A percentile compares a stretch with the other conserved stretches of the same genome.
phyloP scores from a whole-genome alignment of 148 eudicot species.

The Polygonum maritimum region DNA sequence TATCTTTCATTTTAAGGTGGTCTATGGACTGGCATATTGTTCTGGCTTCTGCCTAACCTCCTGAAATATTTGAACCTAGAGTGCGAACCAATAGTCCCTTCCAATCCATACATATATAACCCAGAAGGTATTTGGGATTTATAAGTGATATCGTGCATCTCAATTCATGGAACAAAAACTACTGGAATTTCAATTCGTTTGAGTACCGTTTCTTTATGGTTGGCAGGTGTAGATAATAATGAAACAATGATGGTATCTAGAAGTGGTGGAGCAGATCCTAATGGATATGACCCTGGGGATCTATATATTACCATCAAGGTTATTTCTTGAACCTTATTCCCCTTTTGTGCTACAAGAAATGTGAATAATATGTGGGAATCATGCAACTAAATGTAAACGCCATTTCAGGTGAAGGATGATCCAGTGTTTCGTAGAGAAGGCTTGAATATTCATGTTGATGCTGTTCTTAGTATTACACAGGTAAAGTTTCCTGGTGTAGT shows the following conservation, averaged over 20 bases:
- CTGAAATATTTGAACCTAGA: not conserved
- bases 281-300: constrained; percentile 83
- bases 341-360: not conserved
- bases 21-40: not conserved
- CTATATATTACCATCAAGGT: constrained; percentile 72
- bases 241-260: constrained; percentile 58
- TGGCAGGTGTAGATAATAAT: constrained; percentile 65
- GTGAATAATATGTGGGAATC: not conserved
- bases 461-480: constrained; percentile 73
- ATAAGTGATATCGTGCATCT: not conserved
- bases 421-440: constrained; percentile 94
- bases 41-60: not conserved
- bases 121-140: not conserved
- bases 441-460: constrained; percentile 84
- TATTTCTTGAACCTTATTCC: not conserved
- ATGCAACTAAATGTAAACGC: constrained; percentile 6
- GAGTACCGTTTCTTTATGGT: not conserved
- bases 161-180: not conserved
- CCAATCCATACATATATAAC: not conserved
- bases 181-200: not conserved
- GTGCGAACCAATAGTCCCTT: not conserved
- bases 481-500: constrained; percentile 19
- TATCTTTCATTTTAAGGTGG: not conserved
- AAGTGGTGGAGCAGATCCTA: constrained; percentile 93
- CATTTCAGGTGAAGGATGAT: constrained; percentile 72